Evolutionary conservation across 2,329 filamentous ascomycete genomes (phyloP), one percentile per base, ranked within the genome.

Genomic region (Paraphaeosphaeria minitans): DNA sequence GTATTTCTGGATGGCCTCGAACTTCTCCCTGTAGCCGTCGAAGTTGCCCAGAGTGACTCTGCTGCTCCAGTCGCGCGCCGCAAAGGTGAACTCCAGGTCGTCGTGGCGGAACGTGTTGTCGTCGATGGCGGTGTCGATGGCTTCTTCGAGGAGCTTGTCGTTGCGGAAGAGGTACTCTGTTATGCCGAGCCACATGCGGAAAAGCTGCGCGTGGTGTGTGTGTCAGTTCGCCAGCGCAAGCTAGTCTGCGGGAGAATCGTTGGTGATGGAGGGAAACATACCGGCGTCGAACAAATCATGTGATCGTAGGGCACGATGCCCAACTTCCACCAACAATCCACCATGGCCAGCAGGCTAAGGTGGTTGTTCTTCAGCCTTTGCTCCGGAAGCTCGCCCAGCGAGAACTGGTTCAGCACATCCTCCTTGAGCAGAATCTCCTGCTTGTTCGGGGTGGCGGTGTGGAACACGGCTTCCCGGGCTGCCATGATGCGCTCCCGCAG

Each of bases 241-340:
- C 3, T 27, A 27, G 24, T 27, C 24, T 27, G 6, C 24, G 6
- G 24, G 24, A 27, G 24, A 6, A n/a, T n/a, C n/a, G n/a, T n/a
- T 27, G 6, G 24, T 27, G 22, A 56, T 41, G 16, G n/a, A 14
- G 35, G 31, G 9, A 16, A 31, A 80, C 84, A 75, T 72, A 88
- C 86, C 50, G 95, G 95, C 41, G 95, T 99, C 55, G 93, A 97
- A 81, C 95, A 99, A 67, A 99, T 96, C 93, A 99, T 99, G 81
- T 99, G 96, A 78, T 99, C 94, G 77, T 99, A 99, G 0, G 95
- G 95, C 49, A 96, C 90, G 69, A 97, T 99, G 35, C 88, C 90
- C 47, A 98, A 84, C 66, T 92, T 91, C 74, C 91, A 95, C 95
- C 95, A 99, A 79, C 94, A 98, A 80, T 99, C 95, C 45, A 98